These are phyloP conservation scores for Peribolospora baueri DNA, from an alignment of 768 basidiomycete species.

Conservation along the genomic window DNA sequence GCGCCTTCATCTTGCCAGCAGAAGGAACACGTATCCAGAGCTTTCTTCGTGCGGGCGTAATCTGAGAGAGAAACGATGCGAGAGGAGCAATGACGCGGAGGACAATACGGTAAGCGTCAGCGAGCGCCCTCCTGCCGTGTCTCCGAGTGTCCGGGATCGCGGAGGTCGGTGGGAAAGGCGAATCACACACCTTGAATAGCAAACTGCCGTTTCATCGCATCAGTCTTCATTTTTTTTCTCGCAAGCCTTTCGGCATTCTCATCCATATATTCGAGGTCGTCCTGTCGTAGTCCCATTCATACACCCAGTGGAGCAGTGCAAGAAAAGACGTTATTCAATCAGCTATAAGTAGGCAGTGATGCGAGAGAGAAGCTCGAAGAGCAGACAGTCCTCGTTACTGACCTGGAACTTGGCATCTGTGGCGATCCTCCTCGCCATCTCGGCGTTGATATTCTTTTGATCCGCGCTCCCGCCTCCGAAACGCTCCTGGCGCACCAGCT, in stretches of 20 bases:
- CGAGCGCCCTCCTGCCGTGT: neutral
- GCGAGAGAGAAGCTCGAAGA: neutral
- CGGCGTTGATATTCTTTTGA: constrained; percentile 73
- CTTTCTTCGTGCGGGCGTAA: constrained; percentile 83
- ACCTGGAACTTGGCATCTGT: constrained; percentile 72
- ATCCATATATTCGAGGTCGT: constrained; percentile 80
- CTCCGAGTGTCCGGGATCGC: too few species aligned
- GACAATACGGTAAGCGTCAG: neutral
- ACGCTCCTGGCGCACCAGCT: constrained; percentile 76
- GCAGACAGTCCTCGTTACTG: constrained; percentile 6
- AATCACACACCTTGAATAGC: constrained; percentile 56
- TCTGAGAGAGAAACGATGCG: constrained; percentile 27
- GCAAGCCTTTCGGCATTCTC: constrained; percentile 86
- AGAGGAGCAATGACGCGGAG: neutral
- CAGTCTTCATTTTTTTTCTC: constrained; percentile 80
- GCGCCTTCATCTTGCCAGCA: constrained; percentile 56
- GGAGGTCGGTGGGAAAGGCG: neutral
- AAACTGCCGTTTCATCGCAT: constrained; percentile 89
- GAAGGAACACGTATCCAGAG: constrained; percentile 55
- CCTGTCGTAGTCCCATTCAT: constrained; percentile 23
- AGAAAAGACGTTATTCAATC: neutral
- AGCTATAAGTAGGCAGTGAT: neutral
- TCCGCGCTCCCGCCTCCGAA: constrained; percentile 72
- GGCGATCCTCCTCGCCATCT: constrained; percentile 69
- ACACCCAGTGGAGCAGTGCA: too few species aligned